phyloP scores from a whole-genome alignment of 1,139 yeast genomes.

The Geotrichum australiense region DNA sequence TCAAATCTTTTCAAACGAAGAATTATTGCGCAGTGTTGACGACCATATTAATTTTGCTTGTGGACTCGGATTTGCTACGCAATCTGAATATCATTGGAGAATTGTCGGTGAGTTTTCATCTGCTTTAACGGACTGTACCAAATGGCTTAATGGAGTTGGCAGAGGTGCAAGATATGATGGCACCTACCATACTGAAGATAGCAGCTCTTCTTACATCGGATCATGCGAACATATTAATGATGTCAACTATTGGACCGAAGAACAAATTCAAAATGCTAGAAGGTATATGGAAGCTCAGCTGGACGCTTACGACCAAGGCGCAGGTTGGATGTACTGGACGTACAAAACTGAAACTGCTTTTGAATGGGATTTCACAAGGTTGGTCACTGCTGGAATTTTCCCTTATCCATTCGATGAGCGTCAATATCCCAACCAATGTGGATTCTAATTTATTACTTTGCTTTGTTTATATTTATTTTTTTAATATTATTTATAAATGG shows the following conservation, averaged over 20 bases:
- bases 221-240: constrained; percentile 57
- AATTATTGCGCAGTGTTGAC: constrained; percentile 50
- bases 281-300: constrained; percentile 81
- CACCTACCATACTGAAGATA: constrained; percentile 34
- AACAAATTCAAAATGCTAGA: constrained; percentile 53
- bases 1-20: constrained; percentile 69
- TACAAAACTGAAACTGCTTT: constrained; percentile 79
- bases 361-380: constrained; percentile 77
- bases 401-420: constrained; percentile 72
- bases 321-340: constrained; percentile 91
- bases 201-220: constrained; percentile 47
- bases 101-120: constrained; percentile 92
- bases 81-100: constrained; percentile 60
- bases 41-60: constrained; percentile 62
- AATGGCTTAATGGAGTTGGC: constrained; percentile 88
- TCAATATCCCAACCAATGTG: constrained; percentile 64
- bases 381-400: constrained; percentile 55
- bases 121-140: constrained; percentile 88
- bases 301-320: constrained; percentile 65
- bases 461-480: neutral
- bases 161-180: constrained; percentile 84
- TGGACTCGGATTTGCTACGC: constrained; percentile 47
- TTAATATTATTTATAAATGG: too few relatives aligned
- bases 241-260: constrained; percentile 52
- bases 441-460: constrained; percentile 24